Evolutionary conservation across 2,329 filamentous ascomycete species (phyloP).

Genomic region (Erysiphe pulchra): DNA sequence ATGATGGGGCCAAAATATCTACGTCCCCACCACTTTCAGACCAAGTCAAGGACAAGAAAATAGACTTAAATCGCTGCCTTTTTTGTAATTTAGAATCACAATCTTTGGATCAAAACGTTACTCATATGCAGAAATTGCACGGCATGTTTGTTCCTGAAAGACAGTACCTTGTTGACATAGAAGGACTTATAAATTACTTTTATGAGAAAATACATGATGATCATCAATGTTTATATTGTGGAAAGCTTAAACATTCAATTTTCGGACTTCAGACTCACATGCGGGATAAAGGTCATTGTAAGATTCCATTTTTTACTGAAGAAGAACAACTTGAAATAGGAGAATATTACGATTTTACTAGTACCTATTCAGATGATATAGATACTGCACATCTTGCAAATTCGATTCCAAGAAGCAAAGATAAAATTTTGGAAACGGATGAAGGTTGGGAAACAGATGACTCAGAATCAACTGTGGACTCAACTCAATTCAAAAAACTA

Average conservation of each 20-base stretch:
- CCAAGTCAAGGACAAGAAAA: not conserved
- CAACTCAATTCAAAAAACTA: conserved; percentile 56
- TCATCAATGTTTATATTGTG: conserved; percentile 71
- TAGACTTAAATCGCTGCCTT: conserved; percentile 32
- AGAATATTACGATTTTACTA: conserved; percentile 90
- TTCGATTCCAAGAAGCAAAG: conserved; percentile 4
- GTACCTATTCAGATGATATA: conserved; percentile 50
- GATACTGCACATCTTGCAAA: not conserved
- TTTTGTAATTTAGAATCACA: conserved; percentile 82
- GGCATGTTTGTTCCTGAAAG: conserved; percentile 92
- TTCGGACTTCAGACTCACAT: conserved; percentile 85
- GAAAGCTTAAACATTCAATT: conserved; percentile 53
- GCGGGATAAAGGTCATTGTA: conserved; percentile 90
- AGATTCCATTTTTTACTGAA: conserved; percentile 75
- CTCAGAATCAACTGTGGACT: conserved; percentile 67
- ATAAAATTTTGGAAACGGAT: conserved; percentile 30
- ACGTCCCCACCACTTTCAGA: not conserved
- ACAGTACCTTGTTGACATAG: conserved; percentile 54
- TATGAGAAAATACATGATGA: conserved; percentile 56
- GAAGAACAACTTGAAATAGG: conserved; percentile 84
- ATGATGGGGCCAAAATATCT: not conserved
- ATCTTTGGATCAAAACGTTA: conserved; percentile 45
- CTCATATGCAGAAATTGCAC: conserved; percentile 80
- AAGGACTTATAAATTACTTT: conserved; percentile 56
- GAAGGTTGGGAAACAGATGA: conserved; percentile 94